phyloP scores from a whole-genome alignment of 2,329 filamentous ascomycete species.

The Pestalotiopsis fici region DNA sequence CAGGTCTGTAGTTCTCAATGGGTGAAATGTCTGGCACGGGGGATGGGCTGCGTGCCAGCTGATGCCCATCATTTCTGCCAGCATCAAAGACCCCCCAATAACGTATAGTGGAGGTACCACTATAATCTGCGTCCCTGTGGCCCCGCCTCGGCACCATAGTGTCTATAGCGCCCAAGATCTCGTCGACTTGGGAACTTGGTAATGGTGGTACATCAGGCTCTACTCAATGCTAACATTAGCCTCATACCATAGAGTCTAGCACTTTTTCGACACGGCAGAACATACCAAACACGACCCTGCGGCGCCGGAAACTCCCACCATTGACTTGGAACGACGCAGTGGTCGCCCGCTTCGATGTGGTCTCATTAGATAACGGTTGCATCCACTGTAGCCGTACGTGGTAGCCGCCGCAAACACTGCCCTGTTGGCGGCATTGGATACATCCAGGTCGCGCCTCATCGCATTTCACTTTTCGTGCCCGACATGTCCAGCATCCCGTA shows the following conservation, averaged over 20 bases:
- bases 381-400: constrained; percentile 30
- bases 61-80: background rate
- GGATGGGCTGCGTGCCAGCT: background rate
- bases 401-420: constrained; percentile 31
- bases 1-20: too few relatives aligned
- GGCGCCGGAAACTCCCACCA: background rate
- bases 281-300: background rate
- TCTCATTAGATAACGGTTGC: background rate
- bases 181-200: background rate
- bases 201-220: background rate
- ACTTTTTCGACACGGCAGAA: background rate
- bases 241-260: background rate
- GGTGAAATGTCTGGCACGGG: too few relatives aligned
- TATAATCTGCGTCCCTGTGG: background rate
- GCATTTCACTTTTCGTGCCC: constrained; percentile 37
- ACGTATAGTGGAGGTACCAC: background rate
- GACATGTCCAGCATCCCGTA: constrained; percentile 38
- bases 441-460: constrained; percentile 35
- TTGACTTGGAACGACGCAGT: background rate
- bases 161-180: background rate
- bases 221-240: background rate
- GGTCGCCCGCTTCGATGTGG: background rate
- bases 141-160: background rate
- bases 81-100: background rate
- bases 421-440: constrained; percentile 30